phyloP scores from a whole-genome alignment of 768 basidiomycete genomes.

The Suillus sp. region DNA sequence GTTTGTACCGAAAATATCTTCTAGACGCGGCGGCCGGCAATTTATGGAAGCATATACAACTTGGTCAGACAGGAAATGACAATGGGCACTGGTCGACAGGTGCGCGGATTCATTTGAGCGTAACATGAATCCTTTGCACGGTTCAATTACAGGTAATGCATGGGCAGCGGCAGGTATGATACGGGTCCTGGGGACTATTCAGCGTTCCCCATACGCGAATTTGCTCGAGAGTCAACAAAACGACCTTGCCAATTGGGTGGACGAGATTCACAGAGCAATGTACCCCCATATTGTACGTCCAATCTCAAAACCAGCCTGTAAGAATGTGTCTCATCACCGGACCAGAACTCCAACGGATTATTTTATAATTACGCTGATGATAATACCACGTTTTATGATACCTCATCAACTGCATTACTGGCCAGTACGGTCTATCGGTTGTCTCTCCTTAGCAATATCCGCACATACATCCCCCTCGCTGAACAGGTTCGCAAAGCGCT shows the following conservation, averaged over 20 bases:
- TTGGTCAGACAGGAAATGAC: conserved; percentile 58
- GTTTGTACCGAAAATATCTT: conserved; percentile 69
- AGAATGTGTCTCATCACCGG: not conserved
- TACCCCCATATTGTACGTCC: conserved; percentile 57
- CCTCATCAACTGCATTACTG: conserved; percentile 71
- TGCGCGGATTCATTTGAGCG: conserved; percentile 27
- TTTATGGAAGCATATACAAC: conserved; percentile 77
- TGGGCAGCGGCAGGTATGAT: conserved; percentile 92
- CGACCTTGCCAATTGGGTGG: conserved; percentile 65
- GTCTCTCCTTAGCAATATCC: conserved; percentile 52
- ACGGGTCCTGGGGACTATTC: conserved; percentile 76
- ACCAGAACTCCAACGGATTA: conserved; percentile 18
- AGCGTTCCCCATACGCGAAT: conserved; percentile 56
- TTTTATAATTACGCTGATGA: conserved; percentile 77
- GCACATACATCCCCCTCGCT: conserved; percentile 55
- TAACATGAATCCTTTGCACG: not conserved
- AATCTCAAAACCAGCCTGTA: not conserved
- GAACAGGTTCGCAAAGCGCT: conserved; percentile 52
- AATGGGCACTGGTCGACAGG: conserved; percentile 82
- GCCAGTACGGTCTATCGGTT: conserved; percentile 78
- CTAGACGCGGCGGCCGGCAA: conserved; percentile 48
- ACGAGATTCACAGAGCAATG: conserved; percentile 75
- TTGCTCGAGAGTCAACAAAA: conserved; percentile 51
- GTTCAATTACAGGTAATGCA: conserved; percentile 60
- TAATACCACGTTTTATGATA: conserved; percentile 65